Evolutionary conservation across 495 filamentous ascomycete species (phyloP).

Genomic region (Xylaria curta): DNA sequence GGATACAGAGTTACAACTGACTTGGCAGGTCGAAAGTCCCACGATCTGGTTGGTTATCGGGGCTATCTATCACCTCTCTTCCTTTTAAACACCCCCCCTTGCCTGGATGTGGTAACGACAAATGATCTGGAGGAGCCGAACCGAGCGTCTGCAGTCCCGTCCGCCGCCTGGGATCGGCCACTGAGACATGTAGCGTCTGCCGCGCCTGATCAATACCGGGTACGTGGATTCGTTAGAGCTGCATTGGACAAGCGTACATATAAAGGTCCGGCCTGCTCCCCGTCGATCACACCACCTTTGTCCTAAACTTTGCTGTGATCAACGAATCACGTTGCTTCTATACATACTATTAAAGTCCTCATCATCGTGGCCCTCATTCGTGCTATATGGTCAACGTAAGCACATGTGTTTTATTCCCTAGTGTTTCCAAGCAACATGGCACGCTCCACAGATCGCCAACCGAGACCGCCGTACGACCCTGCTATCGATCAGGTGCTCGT

Average conservation of each 20-base stretch:
- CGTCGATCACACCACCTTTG: constrained; percentile 3
- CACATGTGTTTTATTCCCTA: not conserved
- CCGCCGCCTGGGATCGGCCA: constrained; percentile 21
- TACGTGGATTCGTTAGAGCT: constrained; percentile 21
- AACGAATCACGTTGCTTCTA: not conserved
- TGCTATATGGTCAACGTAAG: not conserved
- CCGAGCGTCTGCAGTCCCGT: constrained; percentile 26
- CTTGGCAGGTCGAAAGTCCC: constrained; percentile 2
- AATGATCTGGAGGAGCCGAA: constrained; percentile 19
- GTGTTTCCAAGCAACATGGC: constrained; percentile 28
- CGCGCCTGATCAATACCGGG: constrained; percentile 21
- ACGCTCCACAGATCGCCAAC: constrained; percentile 38
- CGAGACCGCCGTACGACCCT: constrained; percentile 42
- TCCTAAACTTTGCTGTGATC: not conserved
- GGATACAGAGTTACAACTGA: not conserved
- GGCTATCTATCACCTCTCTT: constrained; percentile 16
- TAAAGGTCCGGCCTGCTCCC: constrained; percentile 14
- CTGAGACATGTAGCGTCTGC: constrained; percentile 17
- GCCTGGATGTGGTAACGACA: constrained; percentile 16
- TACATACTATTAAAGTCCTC: not conserved
- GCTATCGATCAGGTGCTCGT: constrained; percentile 37
- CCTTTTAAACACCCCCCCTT: constrained; percentile 1
- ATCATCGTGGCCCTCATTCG: not conserved
- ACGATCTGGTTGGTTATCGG: constrained; percentile 1
- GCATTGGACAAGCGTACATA: constrained; percentile 5